These are phyloP conservation scores for Cytospora piceicola DNA, from an alignment of 2,329 filamentous ascomycete genomes.

Conservation along the genomic window DNA sequence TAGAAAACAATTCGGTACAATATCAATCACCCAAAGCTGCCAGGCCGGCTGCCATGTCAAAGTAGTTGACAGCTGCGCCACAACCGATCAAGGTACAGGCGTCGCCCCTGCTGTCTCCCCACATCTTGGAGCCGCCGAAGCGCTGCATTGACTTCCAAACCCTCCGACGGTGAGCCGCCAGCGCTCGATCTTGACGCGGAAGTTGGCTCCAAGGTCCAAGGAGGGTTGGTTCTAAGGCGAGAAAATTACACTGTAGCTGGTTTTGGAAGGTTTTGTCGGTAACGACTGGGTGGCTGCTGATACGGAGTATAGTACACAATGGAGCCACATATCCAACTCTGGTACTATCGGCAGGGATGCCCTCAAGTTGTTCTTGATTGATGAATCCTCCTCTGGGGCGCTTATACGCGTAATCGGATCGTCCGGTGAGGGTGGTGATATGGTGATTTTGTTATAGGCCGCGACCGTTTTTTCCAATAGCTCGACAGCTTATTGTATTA, in stretches of 20 bases:
- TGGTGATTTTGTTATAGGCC: constrained; percentile 14
- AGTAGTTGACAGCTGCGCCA: not conserved
- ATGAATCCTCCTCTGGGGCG: not conserved
- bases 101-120: constrained; percentile 22
- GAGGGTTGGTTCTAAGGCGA: constrained; percentile 4
- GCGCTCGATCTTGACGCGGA: constrained; percentile 22
- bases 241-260: not conserved
- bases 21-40: not conserved
- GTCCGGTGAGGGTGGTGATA: constrained; percentile 16
- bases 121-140: constrained; percentile 30
- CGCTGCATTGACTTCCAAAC: constrained; percentile 23
- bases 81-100: constrained; percentile 8
- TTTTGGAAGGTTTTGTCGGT: constrained; percentile 7
- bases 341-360: not conserved
- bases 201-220: constrained; percentile 12
- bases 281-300: constrained; percentile 9
- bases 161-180: constrained; percentile 20
- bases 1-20: not conserved
- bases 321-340: not conserved
- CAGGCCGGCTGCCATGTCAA: not conserved
- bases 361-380: not conserved
- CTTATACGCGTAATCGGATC: constrained; percentile 27
- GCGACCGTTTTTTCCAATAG: constrained; percentile 9
- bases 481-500: not conserved
- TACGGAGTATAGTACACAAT: constrained; percentile 4